A percentile compares a stretch with the other conserved stretches of the same genome.
phyloP scores from a whole-genome alignment of 139 green algal species.

The Zygnema cylindricum region DNA sequence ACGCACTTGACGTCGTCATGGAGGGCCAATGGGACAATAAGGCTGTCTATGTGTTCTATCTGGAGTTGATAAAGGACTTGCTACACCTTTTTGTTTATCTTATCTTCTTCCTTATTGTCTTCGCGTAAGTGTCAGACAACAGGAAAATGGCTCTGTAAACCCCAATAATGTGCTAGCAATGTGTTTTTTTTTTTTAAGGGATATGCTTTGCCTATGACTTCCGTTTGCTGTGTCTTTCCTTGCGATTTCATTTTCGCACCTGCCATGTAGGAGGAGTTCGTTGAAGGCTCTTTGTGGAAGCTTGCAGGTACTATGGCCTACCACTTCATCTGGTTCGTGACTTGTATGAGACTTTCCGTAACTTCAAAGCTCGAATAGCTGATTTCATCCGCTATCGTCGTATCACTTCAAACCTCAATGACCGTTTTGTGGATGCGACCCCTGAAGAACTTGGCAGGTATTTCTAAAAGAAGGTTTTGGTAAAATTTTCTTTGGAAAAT shows the following conservation, averaged over 20 bases:
- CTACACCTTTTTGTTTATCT: slow-evolving; percentile 96
- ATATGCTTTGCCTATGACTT: too few relatives aligned
- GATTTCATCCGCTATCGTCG: slow-evolving; percentile 94
- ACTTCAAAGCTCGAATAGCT: slow-evolving; percentile 86
- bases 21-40: slow-evolving; percentile 92
- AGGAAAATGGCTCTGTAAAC: too few relatives aligned
- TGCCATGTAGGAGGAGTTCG: too few relatives aligned
- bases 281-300: too few relatives aligned
- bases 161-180: too few relatives aligned
- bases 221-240: too few relatives aligned
- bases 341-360: slow-evolving; percentile 94
- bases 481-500: not conserved
- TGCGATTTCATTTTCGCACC: too few relatives aligned
- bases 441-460: slow-evolving; percentile 83
- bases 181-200: too few relatives aligned
- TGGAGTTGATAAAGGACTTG: slow-evolving; percentile 95
- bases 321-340: slow-evolving; percentile 95
- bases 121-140: slow-evolving; percentile 68
- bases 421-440: slow-evolving; percentile 85
- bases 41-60: slow-evolving; percentile 92
- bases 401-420: slow-evolving; percentile 91
- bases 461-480: not conserved
- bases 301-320: slow-evolving; percentile 84
- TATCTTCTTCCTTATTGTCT: slow-evolving; percentile 96
- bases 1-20: slow-evolving; percentile 76